A percentile compares a stretch with the other conserved stretches of the same genome.
These are phyloP conservation scores for Ogataea pignaliae DNA, from an alignment of 805 yeast genomes.

Conservation along the genomic window DNA sequence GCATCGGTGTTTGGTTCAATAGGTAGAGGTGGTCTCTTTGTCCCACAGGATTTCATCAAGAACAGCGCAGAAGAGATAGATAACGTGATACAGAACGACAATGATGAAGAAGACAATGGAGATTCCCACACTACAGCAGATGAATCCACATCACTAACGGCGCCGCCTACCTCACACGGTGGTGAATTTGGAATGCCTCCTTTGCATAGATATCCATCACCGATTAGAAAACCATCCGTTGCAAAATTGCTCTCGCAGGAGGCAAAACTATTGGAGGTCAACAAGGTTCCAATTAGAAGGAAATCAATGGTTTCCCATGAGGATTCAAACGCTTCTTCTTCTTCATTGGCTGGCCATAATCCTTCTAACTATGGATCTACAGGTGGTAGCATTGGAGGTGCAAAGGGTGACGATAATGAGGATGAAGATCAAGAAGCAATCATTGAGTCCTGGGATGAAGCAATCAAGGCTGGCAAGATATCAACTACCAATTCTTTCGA, in stretches of 20 bases:
- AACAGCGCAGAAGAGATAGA: constrained; percentile 21
- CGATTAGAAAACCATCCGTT: constrained; percentile 3
- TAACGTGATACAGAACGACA: constrained; percentile 19
- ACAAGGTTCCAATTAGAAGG: constrained; percentile 24
- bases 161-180: not conserved
- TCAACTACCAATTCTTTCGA: constrained; percentile 39
- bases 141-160: not conserved
- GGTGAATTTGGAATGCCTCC: not conserved
- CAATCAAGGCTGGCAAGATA: constrained; percentile 36
- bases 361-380: constrained; percentile 7
- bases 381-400: not conserved
- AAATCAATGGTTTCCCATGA: constrained; percentile 5
- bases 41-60: constrained; percentile 45
- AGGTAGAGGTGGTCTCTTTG: constrained; percentile 47
- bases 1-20: constrained; percentile 44
- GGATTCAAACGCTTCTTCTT: no score
- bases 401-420: constrained; percentile 1
- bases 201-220: not conserved
- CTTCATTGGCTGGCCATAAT: not conserved
- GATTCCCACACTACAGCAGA: not conserved
- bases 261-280: constrained; percentile 24
- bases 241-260: constrained; percentile 23
- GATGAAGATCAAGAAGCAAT: constrained; percentile 21
- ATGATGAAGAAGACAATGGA: constrained; percentile 6
- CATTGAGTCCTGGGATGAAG: constrained; percentile 31